Evolutionary conservation across 192 early-diverging fungal species (phyloP), one percentile per base, ranked within the genome.

Genomic region (Coemansia sp.): DNA sequence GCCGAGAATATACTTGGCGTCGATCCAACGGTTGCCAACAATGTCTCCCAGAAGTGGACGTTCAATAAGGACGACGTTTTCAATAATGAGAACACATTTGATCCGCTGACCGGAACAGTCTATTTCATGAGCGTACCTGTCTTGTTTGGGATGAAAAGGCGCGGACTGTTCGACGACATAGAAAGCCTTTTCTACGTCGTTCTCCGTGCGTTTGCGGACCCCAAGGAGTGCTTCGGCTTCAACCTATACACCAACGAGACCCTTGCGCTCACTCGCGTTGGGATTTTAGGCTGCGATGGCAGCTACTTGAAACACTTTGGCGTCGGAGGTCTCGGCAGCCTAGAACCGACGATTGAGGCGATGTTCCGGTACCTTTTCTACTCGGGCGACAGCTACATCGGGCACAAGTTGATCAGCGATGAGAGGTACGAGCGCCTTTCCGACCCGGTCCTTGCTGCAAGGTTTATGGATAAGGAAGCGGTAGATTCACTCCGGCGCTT

Each of bases 261-360:
- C 8, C 48, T 50, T 50, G 48, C 48, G 48, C 48, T 50, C 22
- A 23, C 48, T 50, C 48, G 48, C n/a, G 48, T 23, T 20, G 48
- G 48, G 5, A 50, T 50, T 50, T 23, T 50, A 20, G 48, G 48
- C 48, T 23, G n/a, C 13, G 20, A 4, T 11, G 5, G 11, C 2
- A 11, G 11, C 5, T 50, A 50, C 10, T 20, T 50, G 19, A 13
- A 13, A 20, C 9, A 14, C 9, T 52, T 52, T 14, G 14, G 14
- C 10, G 23, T 52, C 22, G 10, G 25, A 1, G 49, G 5, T 52
- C 9, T 52, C 14, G 49, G 49, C 9, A 14, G 3, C 10, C 49
- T 52, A 8, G 5, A 10, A 3, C 22, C 25, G 8, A 22, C 49
- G 3, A 20, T 52, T 25, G 22, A 25, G 7, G 49, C 49, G 9